Evolutionary conservation across 2,329 filamentous ascomycete species (phyloP), one percentile per base, ranked within the genome.

Genomic region (Claviceps arundinis): DNA sequence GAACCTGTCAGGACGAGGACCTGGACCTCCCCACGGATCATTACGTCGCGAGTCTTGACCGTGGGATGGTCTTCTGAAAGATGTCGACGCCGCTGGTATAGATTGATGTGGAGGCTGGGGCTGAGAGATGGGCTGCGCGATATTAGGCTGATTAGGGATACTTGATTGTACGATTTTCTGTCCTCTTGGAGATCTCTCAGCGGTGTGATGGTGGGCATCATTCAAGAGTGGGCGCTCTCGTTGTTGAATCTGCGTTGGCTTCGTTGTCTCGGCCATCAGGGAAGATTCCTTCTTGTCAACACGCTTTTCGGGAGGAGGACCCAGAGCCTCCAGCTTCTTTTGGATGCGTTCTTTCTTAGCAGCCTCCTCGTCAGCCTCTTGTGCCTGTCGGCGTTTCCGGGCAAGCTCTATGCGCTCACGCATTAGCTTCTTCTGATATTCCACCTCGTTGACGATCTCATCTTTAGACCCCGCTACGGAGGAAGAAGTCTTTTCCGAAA

Each of bases 321-420:
- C 85, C 62, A 90, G 69, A 8, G 81, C 80, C 59, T 84, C 84
- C 47, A 90, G 68, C 65, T 87, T 89, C 62, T 84, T 76, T 47
- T 81, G 78, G 55, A 90, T 81, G 24, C 86, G 78, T 61, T 87
- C 84, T 59, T 79, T 77, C 54, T 75, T 78, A 17, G 79, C 86
- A n/a, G 81, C 83, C 61, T 88, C 84, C 60, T 87, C 83, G n/a
- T 74, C 77, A 19, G 77, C 82, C 59, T 85, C 82, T 64, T 89
- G 78, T 53, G 86, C 84, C 54, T 80, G 70, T 47, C 80, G 74
- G 53, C 84, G 76, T 61, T 85, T 82, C 61, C 83, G 81, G 19
- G 84, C 85, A 50, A 81, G 70, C 60, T 89, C 84, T 6, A 82
- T 75, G 41, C 80, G 79, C 59, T 87, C 82, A 40, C 76, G 76